Percentiles rank a stretch among this genome's conserved stretches.
Evolutionary conservation across 371 early-diverging fungal genomes (phyloP).

Genomic region (Mucor saturninus): DNA sequence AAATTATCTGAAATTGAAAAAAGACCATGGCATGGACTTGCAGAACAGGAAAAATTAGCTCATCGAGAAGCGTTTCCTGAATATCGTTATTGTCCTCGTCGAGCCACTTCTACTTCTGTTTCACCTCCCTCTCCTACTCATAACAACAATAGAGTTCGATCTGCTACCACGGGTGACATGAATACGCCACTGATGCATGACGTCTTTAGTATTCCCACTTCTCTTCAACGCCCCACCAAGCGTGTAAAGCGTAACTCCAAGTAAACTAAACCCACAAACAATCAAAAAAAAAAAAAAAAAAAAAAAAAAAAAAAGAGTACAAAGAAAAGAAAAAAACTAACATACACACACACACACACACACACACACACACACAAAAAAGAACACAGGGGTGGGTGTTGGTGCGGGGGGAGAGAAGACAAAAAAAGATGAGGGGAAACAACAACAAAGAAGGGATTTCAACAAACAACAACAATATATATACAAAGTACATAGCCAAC

Average conservation of each 20-base stretch:
- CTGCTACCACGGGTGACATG: conserved; percentile 13
- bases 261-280: conserved; percentile 1
- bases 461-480: not conserved
- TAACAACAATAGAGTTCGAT: conserved; percentile 15
- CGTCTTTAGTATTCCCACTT: conserved; percentile 5
- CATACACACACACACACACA: conserved; percentile 6
- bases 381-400: not conserved
- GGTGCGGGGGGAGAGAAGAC: not conserved
- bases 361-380: conserved; percentile 5
- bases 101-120: conserved; percentile 26
- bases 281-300: conserved; percentile 1
- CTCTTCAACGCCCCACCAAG: conserved; percentile 12
- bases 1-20: conserved; percentile 51
- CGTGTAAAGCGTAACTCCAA: conserved; percentile 21
- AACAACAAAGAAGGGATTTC: not conserved
- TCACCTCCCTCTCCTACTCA: conserved; percentile 26
- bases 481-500: conserved; percentile 11
- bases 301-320: not conserved
- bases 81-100: conserved; percentile 53
- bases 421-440: not conserved
- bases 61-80: conserved; percentile 58
- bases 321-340: not conserved
- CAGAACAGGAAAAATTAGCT: conserved; percentile 52
- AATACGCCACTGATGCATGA: conserved; percentile 23
- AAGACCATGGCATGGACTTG: conserved; percentile 56